Base-by-base conservation (phyloP, 768 basidiomycete genomes). In the Gyrodon lividus region DNA sequence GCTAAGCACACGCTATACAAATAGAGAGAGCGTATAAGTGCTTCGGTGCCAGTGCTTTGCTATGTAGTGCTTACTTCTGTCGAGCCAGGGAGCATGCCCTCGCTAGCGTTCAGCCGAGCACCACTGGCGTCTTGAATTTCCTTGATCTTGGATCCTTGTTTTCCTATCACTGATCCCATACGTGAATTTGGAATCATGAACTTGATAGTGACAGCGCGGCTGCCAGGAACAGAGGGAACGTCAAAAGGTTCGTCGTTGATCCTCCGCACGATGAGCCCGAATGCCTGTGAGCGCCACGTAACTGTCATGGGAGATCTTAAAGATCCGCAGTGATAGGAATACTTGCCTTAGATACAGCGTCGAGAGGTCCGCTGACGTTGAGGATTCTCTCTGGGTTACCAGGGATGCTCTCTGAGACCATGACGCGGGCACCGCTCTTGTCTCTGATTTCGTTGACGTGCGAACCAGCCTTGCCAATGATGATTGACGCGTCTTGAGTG, bases 191-290 rank as follows among this genome's bases (percentile, higher is more conserved):
- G 96, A 51, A 98, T 97, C 89, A 98, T 98, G 67, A 93, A 98
- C 70, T 98, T 98, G 79, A 99, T 98, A 26, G 97, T 98, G 48
- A 99, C 97, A 24, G 97, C 96, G 53, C 95, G 84, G 64, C 94
- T 97, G 52, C 97, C 97, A 41, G 97, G 97, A 5, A 98, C 92
- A 31, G 96, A 98, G 19, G 97, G 92, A 40, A 91, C 87, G 63
- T 98, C 97, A 71, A 97, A 98, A 1, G 97, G 96, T 69, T 98
- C 97, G 65, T 99, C 97, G 66, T 98, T 99, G 72, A 98, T 99
- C 60, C 96, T 85, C 53, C 97, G 89, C 19, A 98, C 97, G 63
- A 99, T 98, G 55, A 99, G 84, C 49, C 97, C 97, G 70, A 98
- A 99, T 8, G 97, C 97, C 96, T 98, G 63, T 4, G 46, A 44